These are phyloP conservation scores for Monilinia laxa DNA, from an alignment of 2,329 filamentous ascomycete species.

Conservation along the genomic window DNA sequence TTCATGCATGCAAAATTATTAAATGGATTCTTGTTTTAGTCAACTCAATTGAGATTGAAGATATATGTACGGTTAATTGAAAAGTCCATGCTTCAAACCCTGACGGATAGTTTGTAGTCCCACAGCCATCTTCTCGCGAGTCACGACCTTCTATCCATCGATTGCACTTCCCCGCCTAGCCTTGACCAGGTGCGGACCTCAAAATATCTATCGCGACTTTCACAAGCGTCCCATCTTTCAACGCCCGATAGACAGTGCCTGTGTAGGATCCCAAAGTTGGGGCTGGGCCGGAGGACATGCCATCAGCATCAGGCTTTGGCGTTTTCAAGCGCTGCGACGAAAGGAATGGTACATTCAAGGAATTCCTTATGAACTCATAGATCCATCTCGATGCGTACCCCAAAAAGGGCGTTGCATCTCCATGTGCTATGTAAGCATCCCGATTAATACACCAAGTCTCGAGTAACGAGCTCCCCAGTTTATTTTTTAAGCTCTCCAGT, in stretches of 20 bases:
- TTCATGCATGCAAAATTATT: no score
- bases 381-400: constrained; percentile 27
- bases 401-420: constrained; percentile 25
- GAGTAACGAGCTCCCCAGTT: constrained; percentile 14
- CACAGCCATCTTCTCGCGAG: no score
- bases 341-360: constrained; percentile 23
- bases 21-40: no score
- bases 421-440: constrained; percentile 22
- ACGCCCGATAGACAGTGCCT: constrained; percentile 4
- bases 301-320: not conserved
- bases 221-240: not conserved
- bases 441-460: constrained; percentile 19
- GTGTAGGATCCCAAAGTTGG: constrained; percentile 15
- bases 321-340: not conserved
- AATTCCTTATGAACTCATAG: constrained; percentile 25
- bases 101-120: no score
- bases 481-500: constrained; percentile 4
- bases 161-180: not conserved
- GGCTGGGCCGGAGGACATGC: not conserved
- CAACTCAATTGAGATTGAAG: no score
- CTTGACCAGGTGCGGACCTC: not conserved
- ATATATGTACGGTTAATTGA: no score
- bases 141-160: no score
- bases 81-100: no score
- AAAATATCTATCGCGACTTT: not conserved